A percentile compares a stretch with the other conserved stretches of the same genome.
phyloP scores from a whole-genome alignment of 176 grass and related monocot genomes.

The Musa beccarii region DNA sequence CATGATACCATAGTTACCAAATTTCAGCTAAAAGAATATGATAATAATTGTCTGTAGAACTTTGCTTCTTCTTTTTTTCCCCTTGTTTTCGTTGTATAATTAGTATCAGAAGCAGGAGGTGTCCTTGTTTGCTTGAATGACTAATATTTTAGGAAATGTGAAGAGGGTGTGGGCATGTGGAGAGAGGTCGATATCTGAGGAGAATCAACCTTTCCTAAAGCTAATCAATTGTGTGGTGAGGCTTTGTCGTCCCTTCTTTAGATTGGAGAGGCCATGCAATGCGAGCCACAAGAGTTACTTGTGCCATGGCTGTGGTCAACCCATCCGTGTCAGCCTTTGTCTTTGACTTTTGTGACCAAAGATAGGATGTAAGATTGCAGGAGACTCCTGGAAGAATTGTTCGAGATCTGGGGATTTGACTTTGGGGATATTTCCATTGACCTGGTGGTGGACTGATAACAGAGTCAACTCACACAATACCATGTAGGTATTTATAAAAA shows the following conservation, averaged over 20 bases:
- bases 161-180: not conserved
- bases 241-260: not conserved
- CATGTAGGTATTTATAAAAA: no score
- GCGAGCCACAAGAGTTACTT: not conserved
- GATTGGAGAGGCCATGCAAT: not conserved
- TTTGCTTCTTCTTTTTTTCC: no score
- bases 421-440: not conserved
- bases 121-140: no score
- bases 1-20: no score
- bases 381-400: not conserved
- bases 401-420: not conserved
- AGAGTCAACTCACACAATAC: not conserved
- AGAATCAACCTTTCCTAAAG: not conserved
- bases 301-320: not conserved
- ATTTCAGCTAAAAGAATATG: no score
- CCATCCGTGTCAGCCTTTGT: not conserved
- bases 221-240: not conserved
- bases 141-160: no score
- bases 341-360: not conserved
- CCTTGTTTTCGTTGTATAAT: no score
- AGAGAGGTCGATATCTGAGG: not conserved
- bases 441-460: not conserved
- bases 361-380: not conserved
- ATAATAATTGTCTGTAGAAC: no score
- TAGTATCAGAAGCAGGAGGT: no score